phyloP scores from a whole-genome alignment of 2,329 filamentous ascomycete species.

The Cryphonectria radicalis region DNA sequence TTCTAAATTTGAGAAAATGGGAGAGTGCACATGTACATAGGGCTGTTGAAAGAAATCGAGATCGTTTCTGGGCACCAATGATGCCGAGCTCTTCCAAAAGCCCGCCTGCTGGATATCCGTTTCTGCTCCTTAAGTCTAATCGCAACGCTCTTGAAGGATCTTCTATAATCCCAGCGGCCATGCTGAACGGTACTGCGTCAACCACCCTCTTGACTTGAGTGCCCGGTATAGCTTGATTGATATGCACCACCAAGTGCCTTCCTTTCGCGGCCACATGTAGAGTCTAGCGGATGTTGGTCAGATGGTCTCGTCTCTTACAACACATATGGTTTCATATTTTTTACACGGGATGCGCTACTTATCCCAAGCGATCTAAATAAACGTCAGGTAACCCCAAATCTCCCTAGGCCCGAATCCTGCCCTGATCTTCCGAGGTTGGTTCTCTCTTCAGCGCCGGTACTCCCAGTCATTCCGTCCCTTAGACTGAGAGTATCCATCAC shows the following conservation, averaged over 20 bases:
- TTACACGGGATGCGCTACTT: constrained; percentile 1
- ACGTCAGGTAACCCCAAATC: background rate
- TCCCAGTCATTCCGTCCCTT: background rate
- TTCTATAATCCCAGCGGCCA: background rate
- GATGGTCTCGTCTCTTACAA: background rate
- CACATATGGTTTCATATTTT: background rate
- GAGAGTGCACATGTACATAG: constrained; percentile 19
- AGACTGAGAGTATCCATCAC: background rate
- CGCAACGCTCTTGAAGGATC: background rate
- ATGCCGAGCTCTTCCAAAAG: background rate
- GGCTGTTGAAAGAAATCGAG: constrained; percentile 9
- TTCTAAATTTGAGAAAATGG: background rate
- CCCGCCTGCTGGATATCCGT: background rate
- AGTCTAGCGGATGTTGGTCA: background rate
- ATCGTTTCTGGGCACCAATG: background rate
- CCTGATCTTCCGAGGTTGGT: background rate
- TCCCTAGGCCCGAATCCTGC: background rate
- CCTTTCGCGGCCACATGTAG: background rate
- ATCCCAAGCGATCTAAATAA: constrained; percentile 2
- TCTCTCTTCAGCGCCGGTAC: background rate
- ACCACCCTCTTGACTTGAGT: background rate
- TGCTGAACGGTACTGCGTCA: background rate
- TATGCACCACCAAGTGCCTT: background rate
- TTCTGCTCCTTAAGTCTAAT: background rate
- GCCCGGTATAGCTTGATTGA: background rate